Base-by-base conservation (phyloP, 768 basidiomycete species). In the Tulasnella sp. region DNA sequence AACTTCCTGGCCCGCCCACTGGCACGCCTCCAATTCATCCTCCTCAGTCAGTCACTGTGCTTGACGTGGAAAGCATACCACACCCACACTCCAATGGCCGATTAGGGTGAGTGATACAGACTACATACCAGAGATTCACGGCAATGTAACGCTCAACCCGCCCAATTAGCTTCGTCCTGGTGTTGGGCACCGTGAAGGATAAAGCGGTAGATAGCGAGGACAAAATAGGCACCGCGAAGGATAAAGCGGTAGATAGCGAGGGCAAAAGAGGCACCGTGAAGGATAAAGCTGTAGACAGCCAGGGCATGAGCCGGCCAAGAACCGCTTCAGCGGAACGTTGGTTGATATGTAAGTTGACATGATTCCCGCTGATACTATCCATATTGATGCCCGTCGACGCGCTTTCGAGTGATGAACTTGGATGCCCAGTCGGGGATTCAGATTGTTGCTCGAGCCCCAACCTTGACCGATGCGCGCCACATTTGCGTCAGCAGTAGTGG, bases 391-490 rank as follows among this genome's bases (percentile, higher is more conserved):
- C 92, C 90, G 21, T 8, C 24, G 9, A 9, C 3, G 9, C 52
- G 21, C 92, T 91, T 84, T 52, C 0, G 24, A 52, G 52, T 52
- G 52, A 52, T 24, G 52, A 7, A 52, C 8, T 52, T 52, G n/a
- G 52, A 52, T 52, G 93, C 93, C 82, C 88, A 87, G 78, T n/a
- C n/a, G n/a, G n/a, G n/a, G n/a, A n/a, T n/a, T n/a, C 86, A 89
- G 79, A 87, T 92, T 46, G 93, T 93, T 84, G 93, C 92, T 83
- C 90, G 90, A 85, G 91, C 92, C 0, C 92, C 93, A 4, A 90
- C 93, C 7, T 85, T 93, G 3, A 90, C 92, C 81, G 91, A 93
- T 80, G 91, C 93, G 73, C 89, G 91, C 74, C 90, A 93, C 82
- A 90, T 94, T 56, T 92, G 91, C 0, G 83, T 93, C 40, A 89